phyloP scores from a whole-genome alignment of 345 rosid genomes.

The Eucalyptus camaldulensis region DNA sequence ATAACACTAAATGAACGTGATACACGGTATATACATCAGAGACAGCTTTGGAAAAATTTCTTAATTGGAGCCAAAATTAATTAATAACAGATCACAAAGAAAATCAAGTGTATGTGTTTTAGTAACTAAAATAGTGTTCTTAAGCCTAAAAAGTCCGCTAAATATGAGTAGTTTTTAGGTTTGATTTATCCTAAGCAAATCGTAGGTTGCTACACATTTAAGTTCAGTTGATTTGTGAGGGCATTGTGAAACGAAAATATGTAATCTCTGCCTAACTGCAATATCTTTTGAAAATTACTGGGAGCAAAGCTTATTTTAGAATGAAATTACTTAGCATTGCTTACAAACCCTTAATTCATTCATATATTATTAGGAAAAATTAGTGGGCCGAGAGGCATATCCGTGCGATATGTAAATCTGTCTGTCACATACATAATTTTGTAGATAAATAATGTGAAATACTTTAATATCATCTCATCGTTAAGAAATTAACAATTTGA shows the following conservation, averaged over 20 bases:
- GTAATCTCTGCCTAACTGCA: background rate
- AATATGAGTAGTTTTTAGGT: background rate
- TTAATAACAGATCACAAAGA: background rate
- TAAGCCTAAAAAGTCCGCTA: background rate
- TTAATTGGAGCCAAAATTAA: background rate
- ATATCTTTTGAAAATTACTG: background rate
- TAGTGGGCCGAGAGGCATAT: background rate
- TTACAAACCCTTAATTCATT: background rate
- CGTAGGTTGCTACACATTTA: background rate
- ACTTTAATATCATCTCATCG: background rate
- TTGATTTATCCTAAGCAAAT: background rate
- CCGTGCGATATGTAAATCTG: background rate
- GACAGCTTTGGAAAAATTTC: background rate
- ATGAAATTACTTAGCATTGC: background rate
- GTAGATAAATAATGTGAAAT: background rate
- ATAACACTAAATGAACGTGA: background rate
- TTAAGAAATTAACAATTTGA: background rate
- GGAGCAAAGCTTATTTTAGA: background rate
- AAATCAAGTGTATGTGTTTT: background rate
- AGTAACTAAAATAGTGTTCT: background rate
- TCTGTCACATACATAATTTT: background rate
- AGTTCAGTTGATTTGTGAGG: background rate
- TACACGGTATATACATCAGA: background rate
- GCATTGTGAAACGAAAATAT: background rate
- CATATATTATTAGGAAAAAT: background rate